Percentiles rank a stretch among this genome's conserved stretches.
Evolutionary conservation across 352 stramenopile species (phyloP).

Genomic region (Globisporangium takayamanum): DNA sequence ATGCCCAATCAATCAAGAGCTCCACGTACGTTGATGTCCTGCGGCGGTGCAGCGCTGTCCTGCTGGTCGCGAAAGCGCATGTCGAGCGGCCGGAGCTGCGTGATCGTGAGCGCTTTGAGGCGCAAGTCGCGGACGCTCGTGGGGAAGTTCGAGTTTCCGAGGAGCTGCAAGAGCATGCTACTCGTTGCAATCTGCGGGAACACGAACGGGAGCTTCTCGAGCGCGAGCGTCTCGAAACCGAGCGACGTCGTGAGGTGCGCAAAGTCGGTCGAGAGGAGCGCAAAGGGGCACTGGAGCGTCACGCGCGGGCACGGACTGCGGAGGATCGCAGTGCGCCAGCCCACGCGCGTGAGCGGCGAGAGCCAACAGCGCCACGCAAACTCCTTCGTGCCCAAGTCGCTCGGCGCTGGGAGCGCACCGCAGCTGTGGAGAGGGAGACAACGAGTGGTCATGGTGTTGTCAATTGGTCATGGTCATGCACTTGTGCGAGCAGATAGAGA

Average conservation of each 20-base stretch:
- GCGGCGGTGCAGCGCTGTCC: conserved; percentile 11
- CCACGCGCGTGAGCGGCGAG: conserved; percentile 46
- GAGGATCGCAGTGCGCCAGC: conserved; percentile 47
- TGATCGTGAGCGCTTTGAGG: conserved; percentile 70
- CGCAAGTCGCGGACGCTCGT: conserved; percentile 37
- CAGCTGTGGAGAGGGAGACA: conserved; percentile 26
- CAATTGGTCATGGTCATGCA: background rate
- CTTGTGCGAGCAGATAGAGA: background rate
- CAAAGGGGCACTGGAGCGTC: conserved; percentile 69
- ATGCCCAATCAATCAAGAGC: no score
- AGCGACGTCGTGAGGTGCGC: conserved; percentile 75
- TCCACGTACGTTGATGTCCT: conserved; percentile 39
- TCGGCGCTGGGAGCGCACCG: conserved; percentile 48
- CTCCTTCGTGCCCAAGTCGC: conserved; percentile 71
- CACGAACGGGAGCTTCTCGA: conserved; percentile 71
- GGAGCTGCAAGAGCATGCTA: conserved; percentile 64
- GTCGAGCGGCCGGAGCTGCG: conserved; percentile 57
- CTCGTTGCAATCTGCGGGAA: conserved; percentile 63
- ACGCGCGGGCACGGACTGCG: conserved; percentile 62
- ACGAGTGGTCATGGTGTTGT: background rate
- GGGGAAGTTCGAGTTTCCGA: conserved; percentile 82
- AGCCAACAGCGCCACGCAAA: conserved; percentile 73
- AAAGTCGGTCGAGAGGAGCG: conserved; percentile 66
- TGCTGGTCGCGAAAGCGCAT: conserved; percentile 56
- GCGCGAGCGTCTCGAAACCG: conserved; percentile 49